Conservation (phyloP, 192 early-diverging fungal genomes). For the Coemansia sp. region DNA sequence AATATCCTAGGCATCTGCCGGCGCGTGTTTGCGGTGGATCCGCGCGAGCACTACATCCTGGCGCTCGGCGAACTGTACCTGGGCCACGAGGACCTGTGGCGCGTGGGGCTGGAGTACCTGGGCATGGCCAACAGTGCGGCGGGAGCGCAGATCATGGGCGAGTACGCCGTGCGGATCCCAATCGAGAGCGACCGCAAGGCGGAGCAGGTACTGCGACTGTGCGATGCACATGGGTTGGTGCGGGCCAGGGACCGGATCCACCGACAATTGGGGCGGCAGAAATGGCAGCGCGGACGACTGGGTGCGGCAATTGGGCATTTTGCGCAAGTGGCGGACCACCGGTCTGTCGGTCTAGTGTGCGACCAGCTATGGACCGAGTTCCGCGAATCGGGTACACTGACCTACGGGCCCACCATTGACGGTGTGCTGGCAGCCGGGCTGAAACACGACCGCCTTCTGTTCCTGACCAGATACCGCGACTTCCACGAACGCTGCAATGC, state of each 20-base stretch:
- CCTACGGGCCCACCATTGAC: conserved; percentile 47
- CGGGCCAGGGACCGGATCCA: conserved; percentile 43
- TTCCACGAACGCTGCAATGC: conserved; percentile 58
- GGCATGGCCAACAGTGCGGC: conserved; percentile 17
- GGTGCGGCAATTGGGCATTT: conserved; percentile 67
- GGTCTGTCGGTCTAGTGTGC: conserved; percentile 55
- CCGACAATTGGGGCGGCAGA: conserved; percentile 50
- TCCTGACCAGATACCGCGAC: conserved; percentile 59
- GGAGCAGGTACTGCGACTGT: conserved; percentile 58
- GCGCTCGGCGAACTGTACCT: conserved; percentile 33
- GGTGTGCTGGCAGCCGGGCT: conserved; percentile 27
- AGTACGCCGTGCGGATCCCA: conserved; percentile 53
- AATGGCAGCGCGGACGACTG: conserved; percentile 57
- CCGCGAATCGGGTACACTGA: conserved; percentile 47
- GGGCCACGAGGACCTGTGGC: conserved; percentile 54
- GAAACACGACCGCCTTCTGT: conserved; percentile 53
- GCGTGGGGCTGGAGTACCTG: conserved; percentile 57
- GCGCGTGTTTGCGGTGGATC: conserved; percentile 25
- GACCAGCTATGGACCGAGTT: conserved; percentile 60
- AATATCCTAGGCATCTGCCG: conserved; percentile 55
- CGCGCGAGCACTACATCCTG: conserved; percentile 43
- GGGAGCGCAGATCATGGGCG: conserved; percentile 20
- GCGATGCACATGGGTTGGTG: conserved; percentile 42
- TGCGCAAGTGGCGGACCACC: conserved; percentile 52
- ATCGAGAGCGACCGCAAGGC: conserved; percentile 54